Conservation (phyloP, 1,284 basidiomycete genomes). For the Tilletiopsis washingtonensis region DNA sequence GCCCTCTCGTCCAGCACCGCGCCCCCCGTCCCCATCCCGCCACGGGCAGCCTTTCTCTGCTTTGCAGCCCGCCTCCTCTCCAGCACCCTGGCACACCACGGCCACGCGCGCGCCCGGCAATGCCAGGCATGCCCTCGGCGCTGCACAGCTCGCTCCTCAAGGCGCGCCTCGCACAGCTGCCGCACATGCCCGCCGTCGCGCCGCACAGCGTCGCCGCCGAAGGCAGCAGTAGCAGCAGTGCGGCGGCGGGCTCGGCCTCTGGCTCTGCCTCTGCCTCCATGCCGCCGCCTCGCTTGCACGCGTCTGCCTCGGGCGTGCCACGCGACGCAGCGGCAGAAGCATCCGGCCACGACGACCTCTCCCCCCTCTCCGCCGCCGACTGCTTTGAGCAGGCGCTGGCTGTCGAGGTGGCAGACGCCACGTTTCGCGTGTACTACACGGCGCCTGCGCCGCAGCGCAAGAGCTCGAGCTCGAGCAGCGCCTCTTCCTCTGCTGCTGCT, state of each 20-base stretch:
- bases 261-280: neutral
- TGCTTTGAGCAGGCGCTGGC: conserved; percentile 42
- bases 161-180: conserved; percentile 5
- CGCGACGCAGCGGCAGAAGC: neutral
- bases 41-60: no score
- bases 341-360: conserved; percentile 52
- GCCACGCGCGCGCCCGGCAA: no score
- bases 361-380: conserved; percentile 30
- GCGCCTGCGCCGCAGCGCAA: no score
- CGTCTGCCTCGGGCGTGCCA: no score
- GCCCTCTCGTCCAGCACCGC: no score
- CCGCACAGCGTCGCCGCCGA: no score
- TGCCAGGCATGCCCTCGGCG: no score
- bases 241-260: neutral
- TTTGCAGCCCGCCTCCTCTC: no score
- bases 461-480: no score
- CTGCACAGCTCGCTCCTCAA: conserved; percentile 10
- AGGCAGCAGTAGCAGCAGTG: neutral
- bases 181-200: conserved; percentile 9
- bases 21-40: no score
- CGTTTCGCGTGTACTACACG: conserved; percentile 49
- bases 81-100: no score
- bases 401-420: conserved; percentile 19
- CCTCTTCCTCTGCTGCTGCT: no score
- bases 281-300: neutral